Base-by-base conservation (phyloP, 1,284 basidiomycete genomes). In the Malassezia yamatoensis region DNA sequence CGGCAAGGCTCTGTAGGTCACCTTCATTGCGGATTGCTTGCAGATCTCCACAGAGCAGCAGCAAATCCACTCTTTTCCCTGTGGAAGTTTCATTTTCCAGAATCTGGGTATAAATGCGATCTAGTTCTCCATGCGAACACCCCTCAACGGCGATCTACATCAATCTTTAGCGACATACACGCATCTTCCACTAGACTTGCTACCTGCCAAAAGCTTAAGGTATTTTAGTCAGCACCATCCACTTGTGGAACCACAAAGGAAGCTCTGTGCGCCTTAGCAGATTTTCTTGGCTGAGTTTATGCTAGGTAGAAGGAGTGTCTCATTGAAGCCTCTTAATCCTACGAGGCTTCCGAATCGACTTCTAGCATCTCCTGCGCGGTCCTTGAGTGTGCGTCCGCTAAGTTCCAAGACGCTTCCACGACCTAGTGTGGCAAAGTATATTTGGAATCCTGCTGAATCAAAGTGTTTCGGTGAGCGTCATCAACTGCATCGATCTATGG, bases 1-100 rank as follows among this genome's bases (percentile, higher is more conserved):
- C 88, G 32, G 90, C 85, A 81, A 98, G 86, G 60, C 86, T 87
- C 62, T 86, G 82, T 43, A 96, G 80, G 77, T 99, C 94, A 54
- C 83, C 79, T 59, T 81, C 78, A 66, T 94, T 94, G 32, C 93
- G 81, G 44, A 96, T 80, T 9, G 94, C 91, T 48, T 55, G 87
- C 69, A 99, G 96, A 78, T 99, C 93, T 15, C 94, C 94, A 48
- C 74, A 75, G 61, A 90, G 90, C 42, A 98, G 80, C 3, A 98
- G 81, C 1, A 91, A 78, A 68, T 93, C 87, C 51, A 93, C 82
- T 49, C 82, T 83, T 72, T 83, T 83, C 15, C 77, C 76, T 66
- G 85, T 81, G 62, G 74, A 77, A 5, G 68, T 68, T 74, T 90
- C 86, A 49, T 87, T 81, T 18, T 62, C 60, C 1, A 77, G 77